Evolutionary conservation across 2,329 filamentous ascomycete species (phyloP).

Genomic region (Epichloe aotearoae): DNA sequence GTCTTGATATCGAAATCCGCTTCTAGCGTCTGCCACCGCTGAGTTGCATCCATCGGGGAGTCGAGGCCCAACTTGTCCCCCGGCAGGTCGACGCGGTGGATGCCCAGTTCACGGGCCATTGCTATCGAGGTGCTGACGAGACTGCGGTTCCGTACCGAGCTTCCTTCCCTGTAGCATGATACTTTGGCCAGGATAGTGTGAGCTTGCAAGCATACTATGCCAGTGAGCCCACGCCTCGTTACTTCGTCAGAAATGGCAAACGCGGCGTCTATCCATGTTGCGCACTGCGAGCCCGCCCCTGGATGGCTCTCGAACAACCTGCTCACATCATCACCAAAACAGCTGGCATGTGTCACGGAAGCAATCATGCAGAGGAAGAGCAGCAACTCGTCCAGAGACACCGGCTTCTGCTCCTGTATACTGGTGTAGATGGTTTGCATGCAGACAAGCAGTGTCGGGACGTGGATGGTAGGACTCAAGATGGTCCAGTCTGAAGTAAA

Average conservation of each 20-base stretch:
- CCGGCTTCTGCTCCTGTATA: background rate
- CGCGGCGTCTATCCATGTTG: conserved; percentile 1
- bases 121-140: conserved; percentile 1
- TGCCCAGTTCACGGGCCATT: conserved; percentile 4
- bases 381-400: background rate
- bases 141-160: conserved; percentile 4
- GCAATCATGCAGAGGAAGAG: conserved; percentile 2
- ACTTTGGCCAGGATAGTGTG: conserved; percentile 2
- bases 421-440: conserved; percentile 3
- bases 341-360: conserved; percentile 1
- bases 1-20: conserved; percentile 4
- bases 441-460: background rate
- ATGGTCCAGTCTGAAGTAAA: conserved; percentile 1
- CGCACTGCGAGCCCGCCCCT: conserved; percentile 1
- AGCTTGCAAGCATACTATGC: conserved; percentile 3
- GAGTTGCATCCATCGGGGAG: background rate
- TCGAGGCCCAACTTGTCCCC: background rate
- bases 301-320: conserved; percentile 1
- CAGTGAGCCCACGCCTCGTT: background rate
- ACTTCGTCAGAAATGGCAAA: conserved; percentile 3
- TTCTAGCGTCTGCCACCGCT: conserved; percentile 4
- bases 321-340: background rate
- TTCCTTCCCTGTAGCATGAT: conserved; percentile 3
- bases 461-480: background rate
- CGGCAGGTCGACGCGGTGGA: conserved; percentile 2